Percentiles rank a stretch among this genome's conserved stretches.
These are phyloP conservation scores for Ensete glaucum DNA, from an alignment of 176 grass and related monocot genomes.

Conservation along the genomic window DNA sequence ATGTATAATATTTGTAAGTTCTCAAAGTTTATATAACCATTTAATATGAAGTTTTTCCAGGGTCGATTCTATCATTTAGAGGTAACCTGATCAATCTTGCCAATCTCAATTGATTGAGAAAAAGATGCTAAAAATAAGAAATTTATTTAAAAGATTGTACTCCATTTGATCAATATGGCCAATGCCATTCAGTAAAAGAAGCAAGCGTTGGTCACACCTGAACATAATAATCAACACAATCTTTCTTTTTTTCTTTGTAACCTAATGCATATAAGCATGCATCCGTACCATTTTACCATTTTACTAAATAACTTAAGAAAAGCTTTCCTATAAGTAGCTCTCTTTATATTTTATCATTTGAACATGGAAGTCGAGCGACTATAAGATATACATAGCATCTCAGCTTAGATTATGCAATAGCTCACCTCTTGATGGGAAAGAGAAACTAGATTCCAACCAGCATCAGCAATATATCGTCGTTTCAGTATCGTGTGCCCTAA, in stretches of 20 bases:
- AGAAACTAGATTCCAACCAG: conserved; percentile 81
- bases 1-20: no score
- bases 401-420: not conserved
- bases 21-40: no score
- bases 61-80: no score
- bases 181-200: no score
- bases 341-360: not conserved
- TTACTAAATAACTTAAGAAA: not conserved
- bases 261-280: not conserved
- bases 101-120: no score
- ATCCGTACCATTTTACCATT: not conserved
- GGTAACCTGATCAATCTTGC: no score
- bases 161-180: no score
- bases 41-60: no score
- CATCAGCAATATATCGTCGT: conserved; percentile 51
- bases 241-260: not conserved
- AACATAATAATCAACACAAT: not conserved
- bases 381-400: not conserved
- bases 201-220: no score
- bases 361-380: not conserved
- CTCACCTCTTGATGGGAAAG: conserved; percentile 77
- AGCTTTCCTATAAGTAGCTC: not conserved
- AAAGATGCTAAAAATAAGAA: no score
- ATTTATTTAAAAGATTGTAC: no score
- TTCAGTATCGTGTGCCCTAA: conserved; percentile 82